Evolutionary conservation across 176 grass and related monocot genomes (phyloP).

Genomic region (Elaeis guineensis): DNA sequence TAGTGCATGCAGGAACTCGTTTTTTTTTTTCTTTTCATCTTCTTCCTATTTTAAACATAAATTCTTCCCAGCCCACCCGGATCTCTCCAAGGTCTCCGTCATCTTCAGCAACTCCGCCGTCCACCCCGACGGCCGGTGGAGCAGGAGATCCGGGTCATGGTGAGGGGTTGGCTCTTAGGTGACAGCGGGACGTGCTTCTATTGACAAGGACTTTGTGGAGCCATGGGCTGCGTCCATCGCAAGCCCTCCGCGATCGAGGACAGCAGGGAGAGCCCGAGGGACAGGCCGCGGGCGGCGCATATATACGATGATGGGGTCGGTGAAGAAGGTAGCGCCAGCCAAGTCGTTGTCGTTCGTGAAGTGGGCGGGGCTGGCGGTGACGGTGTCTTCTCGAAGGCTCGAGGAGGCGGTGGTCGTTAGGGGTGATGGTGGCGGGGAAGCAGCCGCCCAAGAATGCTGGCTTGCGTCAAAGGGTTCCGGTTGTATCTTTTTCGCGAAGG

Average conservation of each 20-base stretch:
- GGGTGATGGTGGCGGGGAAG: conserved; percentile 24
- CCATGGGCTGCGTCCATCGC: conserved; percentile 46
- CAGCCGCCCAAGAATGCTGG: neutral
- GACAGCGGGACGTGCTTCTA: neutral
- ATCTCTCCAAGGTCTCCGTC: too few relatives aligned
- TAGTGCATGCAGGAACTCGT: too few relatives aligned
- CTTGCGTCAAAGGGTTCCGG: too few relatives aligned
- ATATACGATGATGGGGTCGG: neutral
- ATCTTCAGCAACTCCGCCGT: too few relatives aligned
- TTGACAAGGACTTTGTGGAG: neutral
- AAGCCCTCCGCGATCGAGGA: conserved; percentile 8
- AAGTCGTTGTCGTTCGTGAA: conserved; percentile 20
- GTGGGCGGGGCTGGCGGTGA: neutral
- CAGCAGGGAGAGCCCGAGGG: neutral
- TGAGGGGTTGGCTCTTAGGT: conserved; percentile 3
- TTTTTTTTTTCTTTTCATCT: too few relatives aligned
- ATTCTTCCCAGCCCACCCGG: too few relatives aligned
- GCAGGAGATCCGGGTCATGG: neutral
- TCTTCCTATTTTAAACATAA: too few relatives aligned
- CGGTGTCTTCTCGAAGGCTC: conserved; percentile 13
- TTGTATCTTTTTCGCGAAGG: too few relatives aligned
- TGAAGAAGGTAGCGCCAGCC: neutral
- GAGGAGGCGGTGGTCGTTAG: conserved; percentile 12
- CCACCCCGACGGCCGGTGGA: too few relatives aligned
- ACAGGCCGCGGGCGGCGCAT: neutral